Percentiles rank a stretch among this genome's conserved stretches.
These are phyloP conservation scores for Wallacemonas sp. DNA, from an alignment of 208 protist genomes.

Conservation along the genomic window DNA sequence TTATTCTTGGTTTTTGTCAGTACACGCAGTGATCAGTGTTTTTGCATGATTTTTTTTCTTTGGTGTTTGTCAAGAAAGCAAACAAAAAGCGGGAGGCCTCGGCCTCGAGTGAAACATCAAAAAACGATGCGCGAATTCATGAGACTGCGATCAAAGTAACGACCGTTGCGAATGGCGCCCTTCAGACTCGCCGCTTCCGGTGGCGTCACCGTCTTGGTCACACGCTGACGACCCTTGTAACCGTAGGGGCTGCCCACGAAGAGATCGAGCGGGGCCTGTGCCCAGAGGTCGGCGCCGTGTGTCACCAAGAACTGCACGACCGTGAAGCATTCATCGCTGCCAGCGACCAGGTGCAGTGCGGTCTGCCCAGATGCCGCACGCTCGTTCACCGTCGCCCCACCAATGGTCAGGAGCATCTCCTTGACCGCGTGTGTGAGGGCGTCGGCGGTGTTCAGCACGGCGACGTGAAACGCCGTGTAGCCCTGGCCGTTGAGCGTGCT, in stretches of 20 bases:
- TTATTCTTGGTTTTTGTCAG: too few relatives aligned
- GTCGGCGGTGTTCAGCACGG: constrained; percentile 38
- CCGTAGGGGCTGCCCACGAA: constrained; percentile 12
- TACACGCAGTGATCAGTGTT: too few relatives aligned
- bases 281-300: constrained; percentile 28
- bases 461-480: constrained; percentile 46
- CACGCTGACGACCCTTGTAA: constrained; percentile 3
- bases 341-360: constrained; percentile 41
- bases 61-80: too few relatives aligned
- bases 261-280: background rate
- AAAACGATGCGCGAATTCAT: constrained; percentile 13
- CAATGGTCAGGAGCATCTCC: constrained; percentile 37
- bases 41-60: too few relatives aligned
- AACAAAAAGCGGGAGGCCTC: too few relatives aligned
- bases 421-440: constrained; percentile 24
- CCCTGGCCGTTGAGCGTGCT: constrained; percentile 27
- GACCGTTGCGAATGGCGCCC: constrained; percentile 12
- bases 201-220: constrained; percentile 13
- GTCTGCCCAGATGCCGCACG: constrained; percentile 34
- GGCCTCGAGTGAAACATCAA: too few relatives aligned
- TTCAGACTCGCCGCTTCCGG: constrained; percentile 9
- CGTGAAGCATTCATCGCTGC: constrained; percentile 25
- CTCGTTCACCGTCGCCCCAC: constrained; percentile 37
- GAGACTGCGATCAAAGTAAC: constrained; percentile 17
- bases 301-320: constrained; percentile 32